Base-by-base conservation (phyloP, 768 basidiomycete genomes). In the Suillus weaverae region DNA sequence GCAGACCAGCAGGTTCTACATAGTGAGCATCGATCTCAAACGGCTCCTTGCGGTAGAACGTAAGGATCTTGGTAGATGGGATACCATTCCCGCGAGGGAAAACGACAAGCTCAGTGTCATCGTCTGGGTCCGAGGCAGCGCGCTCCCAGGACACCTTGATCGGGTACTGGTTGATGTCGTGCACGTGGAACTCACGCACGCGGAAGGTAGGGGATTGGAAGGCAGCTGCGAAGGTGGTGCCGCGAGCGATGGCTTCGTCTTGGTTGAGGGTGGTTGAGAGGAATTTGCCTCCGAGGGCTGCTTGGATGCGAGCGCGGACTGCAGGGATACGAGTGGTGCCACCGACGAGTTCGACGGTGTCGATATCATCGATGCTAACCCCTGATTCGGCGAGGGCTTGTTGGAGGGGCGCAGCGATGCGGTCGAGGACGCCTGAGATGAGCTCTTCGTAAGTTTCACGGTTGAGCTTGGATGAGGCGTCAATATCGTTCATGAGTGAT, bases 131-230 rank as follows among this genome's bases (percentile, higher is more conserved):
- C 9, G 85, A 79, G 60, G 87, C 84, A 60, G 86, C 81, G 35
- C 85, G 81, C 18, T 88, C 86, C 97, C 97, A 99, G 56, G 87
- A 85, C 64, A 97, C 89, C 77, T 91, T 95, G 86, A 99, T 88
- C 18, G 95, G 89, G 82, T 93, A 97, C 53, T 87, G 83, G 63
- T 89, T 85, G 79, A 93, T 88, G 77, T 99, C 97, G 75, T 88
- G 86, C 65, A 95, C 81, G 72, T 87, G 83, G 84, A 99, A 99
- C 67, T 99, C 96, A 69, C 95, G 91, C 39, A 99, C 97, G 68
- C 94, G 92, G 92, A 99, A 99, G 61, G 95, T 89, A 70, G 97
- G 97, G 38, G 95, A 97, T 69, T 97, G 90, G 83, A 94, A 94
- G 35, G 97, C 97, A 74, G 97, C 98, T 43, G 95, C 89, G 77